Percentiles rank a stretch among this genome's conserved stretches.
phyloP scores from a whole-genome alignment of 176 grass and related monocot species.

The Bothriochloa decipiens region DNA sequence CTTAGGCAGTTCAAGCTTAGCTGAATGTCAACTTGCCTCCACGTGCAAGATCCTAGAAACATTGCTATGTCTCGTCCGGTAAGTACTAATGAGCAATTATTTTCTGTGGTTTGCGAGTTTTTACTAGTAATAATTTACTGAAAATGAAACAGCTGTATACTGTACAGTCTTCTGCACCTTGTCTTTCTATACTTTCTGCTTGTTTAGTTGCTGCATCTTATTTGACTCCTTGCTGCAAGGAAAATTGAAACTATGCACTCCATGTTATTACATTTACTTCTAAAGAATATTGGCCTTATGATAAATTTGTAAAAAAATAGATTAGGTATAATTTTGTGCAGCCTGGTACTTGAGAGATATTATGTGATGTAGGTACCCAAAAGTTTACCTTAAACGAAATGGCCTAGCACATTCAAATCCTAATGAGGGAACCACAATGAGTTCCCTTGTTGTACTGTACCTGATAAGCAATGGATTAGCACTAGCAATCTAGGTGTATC shows the following conservation, averaged over 20 bases:
- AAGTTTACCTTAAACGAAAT: not conserved
- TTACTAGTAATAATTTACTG: constrained; percentile 9
- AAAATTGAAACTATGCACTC: not conserved
- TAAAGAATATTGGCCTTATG: not conserved
- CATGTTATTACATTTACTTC: not conserved
- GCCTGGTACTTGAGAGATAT: not conserved
- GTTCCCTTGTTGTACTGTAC: not conserved
- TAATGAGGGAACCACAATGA: not conserved
- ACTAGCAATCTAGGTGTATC: not conserved
- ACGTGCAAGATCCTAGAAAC: constrained; percentile 34
- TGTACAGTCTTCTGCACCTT: not conserved
- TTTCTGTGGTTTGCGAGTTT: not conserved
- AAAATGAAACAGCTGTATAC: not conserved
- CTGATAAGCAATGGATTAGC: not conserved
- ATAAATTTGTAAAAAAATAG: not conserved
- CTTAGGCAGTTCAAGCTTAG: constrained; percentile 11
- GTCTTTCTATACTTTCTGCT: constrained; percentile 24
- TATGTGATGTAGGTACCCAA: not conserved
- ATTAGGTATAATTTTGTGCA: not conserved
- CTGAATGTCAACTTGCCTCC: constrained; percentile 46
- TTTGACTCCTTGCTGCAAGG: not conserved
- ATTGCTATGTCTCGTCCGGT: constrained; percentile 39
- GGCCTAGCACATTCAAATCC: not conserved
- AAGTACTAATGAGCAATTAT: constrained; percentile 7
- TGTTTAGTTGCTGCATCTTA: constrained; percentile 37